Base-by-base conservation (phyloP, 768 basidiomycete genomes). In the Russula lepida region DNA sequence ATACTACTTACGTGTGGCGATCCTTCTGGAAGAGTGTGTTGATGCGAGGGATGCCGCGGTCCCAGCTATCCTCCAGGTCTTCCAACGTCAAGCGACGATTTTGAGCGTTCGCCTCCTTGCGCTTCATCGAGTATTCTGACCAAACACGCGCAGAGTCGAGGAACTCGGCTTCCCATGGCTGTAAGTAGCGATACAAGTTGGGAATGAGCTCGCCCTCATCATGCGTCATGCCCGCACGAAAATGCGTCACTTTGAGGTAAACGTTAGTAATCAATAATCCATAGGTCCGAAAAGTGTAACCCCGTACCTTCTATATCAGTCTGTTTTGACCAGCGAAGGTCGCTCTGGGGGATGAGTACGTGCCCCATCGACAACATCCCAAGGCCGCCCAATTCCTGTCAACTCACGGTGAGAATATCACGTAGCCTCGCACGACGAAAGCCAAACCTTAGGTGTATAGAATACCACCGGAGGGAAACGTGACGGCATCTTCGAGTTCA, bases 311-410 rank as follows among this genome's bases (percentile, higher is more conserved):
- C 92, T 28, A 92, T 88, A 69, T 98, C 95, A 23, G 97, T 99
- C 72, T 99, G 97, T 72, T 97, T 98, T 39, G 91, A 93, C 94
- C 94, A 98, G 59, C 95, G 83, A 33, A 98, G 81, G 70, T 98
- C 97, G 69, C 92, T 95, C 71, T 98, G 95, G 44, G 97, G 97
- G 62, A 99, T 98, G 54, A 99, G 80, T 53, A 99, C 95, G 73
- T 98, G 97, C 13, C 95, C 95, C 97, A 99, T 99, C 3, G 94
- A 98, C 69, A 99, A 78, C 97, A 98, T 98, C 56, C 97, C 97
- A 47, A 98, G 84, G 72, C 95, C 97, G 71, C 95, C 97, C 33
- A 98, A 77, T 79, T 98, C 97, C 85, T 85, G 64, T 51, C 19
- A 25, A 60, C 58, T 43, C 23, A 65, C 21, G 19, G 41, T 64